Evolutionary conservation across 306 rosid species (phyloP).

Genomic region (Quercus suber): DNA sequence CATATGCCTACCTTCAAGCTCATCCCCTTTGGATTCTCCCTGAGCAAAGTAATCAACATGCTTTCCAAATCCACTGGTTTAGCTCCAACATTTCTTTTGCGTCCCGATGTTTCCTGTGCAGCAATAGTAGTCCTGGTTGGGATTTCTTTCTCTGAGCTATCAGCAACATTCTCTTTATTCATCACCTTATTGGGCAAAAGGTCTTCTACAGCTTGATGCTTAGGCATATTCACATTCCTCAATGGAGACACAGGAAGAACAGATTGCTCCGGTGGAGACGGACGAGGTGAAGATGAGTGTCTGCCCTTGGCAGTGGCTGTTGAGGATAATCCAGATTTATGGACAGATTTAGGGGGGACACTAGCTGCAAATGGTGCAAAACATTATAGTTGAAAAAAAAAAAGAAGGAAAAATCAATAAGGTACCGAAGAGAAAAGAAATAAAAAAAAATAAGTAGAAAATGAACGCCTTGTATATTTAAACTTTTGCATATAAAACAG

Average conservation of each 20-base stretch:
- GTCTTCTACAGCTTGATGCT: constrained; percentile 51
- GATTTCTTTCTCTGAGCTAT: constrained; percentile 57
- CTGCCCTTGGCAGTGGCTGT: constrained; percentile 56
- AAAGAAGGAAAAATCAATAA: constrained; percentile 4
- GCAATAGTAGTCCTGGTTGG: constrained; percentile 38
- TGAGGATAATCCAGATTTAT: constrained; percentile 54
- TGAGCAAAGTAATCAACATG: constrained; percentile 59
- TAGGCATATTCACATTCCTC: constrained; percentile 48
- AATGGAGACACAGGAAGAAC: constrained; percentile 65
- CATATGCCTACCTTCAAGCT: constrained; percentile 51
- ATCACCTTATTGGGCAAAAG: constrained; percentile 43
- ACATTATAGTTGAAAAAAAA: constrained; percentile 13
- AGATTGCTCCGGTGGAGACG: constrained; percentile 65
- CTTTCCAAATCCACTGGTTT: constrained; percentile 69
- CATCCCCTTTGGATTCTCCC: constrained; percentile 87
- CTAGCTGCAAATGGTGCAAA: constrained; percentile 37
- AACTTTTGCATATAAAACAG: not conserved
- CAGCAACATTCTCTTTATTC: constrained; percentile 50
- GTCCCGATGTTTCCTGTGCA: constrained; percentile 43
- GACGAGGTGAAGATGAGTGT: constrained; percentile 66
- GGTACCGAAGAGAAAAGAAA: constrained; percentile 1
- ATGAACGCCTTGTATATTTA: constrained; percentile 8
- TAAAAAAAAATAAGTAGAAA: not conserved
- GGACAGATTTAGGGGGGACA: constrained; percentile 58
- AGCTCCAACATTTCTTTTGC: constrained; percentile 56